phyloP scores from a whole-genome alignment of 2,329 filamentous ascomycete genomes.

The Blumeriella jaapii region DNA sequence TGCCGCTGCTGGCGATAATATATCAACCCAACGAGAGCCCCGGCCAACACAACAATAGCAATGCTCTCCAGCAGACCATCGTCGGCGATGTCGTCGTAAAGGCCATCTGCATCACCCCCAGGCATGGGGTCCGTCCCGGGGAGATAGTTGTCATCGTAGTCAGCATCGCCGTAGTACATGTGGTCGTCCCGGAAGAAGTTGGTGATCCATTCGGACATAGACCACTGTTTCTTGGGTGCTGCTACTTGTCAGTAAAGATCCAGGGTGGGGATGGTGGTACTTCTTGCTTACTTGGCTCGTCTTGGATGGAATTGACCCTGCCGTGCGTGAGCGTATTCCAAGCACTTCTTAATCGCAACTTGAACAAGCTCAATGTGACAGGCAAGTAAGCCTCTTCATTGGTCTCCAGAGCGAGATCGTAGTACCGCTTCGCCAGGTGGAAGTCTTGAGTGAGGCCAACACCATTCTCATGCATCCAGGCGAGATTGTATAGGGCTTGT shows the following conservation, averaged over 20 bases:
- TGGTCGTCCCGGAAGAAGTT: constrained; percentile 67
- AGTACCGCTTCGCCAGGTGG: constrained; percentile 91
- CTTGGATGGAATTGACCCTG: constrained; percentile 82
- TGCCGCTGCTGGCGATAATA: constrained; percentile 70
- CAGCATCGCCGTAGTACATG: constrained; percentile 47
- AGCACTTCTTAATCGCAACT: constrained; percentile 72
- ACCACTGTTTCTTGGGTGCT: constrained; percentile 64
- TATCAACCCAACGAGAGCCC: constrained; percentile 63
- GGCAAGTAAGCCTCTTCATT: constrained; percentile 91
- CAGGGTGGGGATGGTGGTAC: neutral
- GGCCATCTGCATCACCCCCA: constrained; percentile 42
- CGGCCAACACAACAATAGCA: constrained; percentile 68
- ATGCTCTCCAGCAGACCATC: constrained; percentile 77
- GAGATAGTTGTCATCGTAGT: constrained; percentile 29
- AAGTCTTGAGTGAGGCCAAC: constrained; percentile 89
- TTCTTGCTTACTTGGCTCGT: constrained; percentile 65
- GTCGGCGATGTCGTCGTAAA: constrained; percentile 53
- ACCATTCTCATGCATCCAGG: constrained; percentile 99
- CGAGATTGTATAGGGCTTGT: constrained; percentile 92
- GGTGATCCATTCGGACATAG: constrained; percentile 73
- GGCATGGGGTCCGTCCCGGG: constrained; percentile 44
- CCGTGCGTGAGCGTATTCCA: constrained; percentile 93
- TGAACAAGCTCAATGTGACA: constrained; percentile 77
- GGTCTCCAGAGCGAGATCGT: constrained; percentile 82
- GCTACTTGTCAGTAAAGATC: constrained; percentile 23